Evolutionary conservation across 805 yeast species (phyloP), one percentile per base, ranked within the genome.

Genomic region (Millerozyma miso): DNA sequence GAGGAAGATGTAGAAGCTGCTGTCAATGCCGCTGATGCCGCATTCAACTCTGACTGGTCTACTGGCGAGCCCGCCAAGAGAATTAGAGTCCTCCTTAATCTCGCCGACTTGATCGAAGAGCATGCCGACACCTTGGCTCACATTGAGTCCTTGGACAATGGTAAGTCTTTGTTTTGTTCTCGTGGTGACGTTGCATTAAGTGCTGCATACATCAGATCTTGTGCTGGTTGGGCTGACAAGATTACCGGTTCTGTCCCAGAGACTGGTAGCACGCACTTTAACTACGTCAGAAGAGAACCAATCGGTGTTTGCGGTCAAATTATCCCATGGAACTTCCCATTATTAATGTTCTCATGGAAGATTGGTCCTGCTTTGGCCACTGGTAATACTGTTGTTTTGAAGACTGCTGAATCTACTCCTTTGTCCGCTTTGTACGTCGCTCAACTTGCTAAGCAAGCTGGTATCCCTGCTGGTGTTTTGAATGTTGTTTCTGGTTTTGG

Each of bases 321-420:
- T 60, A 89, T 90, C 53, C 97, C 97, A 54, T 90, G 97, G 97
- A 90, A 90, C 73, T 90, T 88, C 80, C 97, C 97, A 49, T 69
- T 90, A 54, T 76, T 88, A 63, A 89, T 90, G 93, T 85, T 88
- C 73, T 74, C 95, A 20, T 90, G 97, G 97, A 90, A 90, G 68
- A 72, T 90, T 48, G 96, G 90, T 45, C 97, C 97, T 37, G 95
- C 95, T 44, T 66, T 89, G 51, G 95, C 95, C 44, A 79, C 95
- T 42, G 96, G 96, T 69, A 88, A 88, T 77, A 79, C 89, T 42
- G 76, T 86, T 53, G 93, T 90, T 37, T 71, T 90, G 68, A 90
- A 90, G 74, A 78, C 95, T 34, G 95, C 97, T 43, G 96, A 88
- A 73, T 78, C 88, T 48, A 90, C 97, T 42, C 97, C 97, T 44